phyloP scores from a whole-genome alignment of 768 basidiomycete genomes.

The Termitomyces sp. region DNA sequence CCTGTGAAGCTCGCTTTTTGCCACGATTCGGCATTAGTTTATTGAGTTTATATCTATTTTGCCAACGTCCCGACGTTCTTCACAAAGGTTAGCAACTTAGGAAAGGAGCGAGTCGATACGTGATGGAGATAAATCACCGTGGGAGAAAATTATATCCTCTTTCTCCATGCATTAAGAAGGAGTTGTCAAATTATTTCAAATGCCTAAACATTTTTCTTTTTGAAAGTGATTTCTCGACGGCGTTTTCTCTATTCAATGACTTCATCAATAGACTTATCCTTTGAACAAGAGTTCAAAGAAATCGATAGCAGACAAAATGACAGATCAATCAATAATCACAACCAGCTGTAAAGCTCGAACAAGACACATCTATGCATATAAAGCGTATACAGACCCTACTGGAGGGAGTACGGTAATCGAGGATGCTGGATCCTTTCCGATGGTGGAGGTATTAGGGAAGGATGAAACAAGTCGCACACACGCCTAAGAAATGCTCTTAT shows the following conservation, averaged over 20 bases:
- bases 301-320: too few relatives aligned
- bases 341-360: background rate
- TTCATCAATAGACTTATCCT: background rate
- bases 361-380: background rate
- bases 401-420: background rate
- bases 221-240: background rate
- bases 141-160: background rate
- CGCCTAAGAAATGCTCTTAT: background rate
- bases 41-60: background rate
- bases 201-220: background rate
- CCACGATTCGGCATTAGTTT: constrained; percentile 5
- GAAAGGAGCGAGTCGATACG: background rate
- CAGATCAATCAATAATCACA: too few relatives aligned
- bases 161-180: background rate
- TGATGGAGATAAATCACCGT: background rate
- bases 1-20: constrained; percentile 1
- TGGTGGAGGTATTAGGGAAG: background rate
- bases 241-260: background rate
- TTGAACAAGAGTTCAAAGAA: background rate
- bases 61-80: background rate
- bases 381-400: too few relatives aligned
- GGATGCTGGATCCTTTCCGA: background rate
- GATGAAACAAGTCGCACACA: background rate
- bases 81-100: background rate
- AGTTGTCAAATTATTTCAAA: background rate